These are phyloP conservation scores for Russula brevipes DNA, from an alignment of 768 basidiomycete species.

Conservation along the genomic window DNA sequence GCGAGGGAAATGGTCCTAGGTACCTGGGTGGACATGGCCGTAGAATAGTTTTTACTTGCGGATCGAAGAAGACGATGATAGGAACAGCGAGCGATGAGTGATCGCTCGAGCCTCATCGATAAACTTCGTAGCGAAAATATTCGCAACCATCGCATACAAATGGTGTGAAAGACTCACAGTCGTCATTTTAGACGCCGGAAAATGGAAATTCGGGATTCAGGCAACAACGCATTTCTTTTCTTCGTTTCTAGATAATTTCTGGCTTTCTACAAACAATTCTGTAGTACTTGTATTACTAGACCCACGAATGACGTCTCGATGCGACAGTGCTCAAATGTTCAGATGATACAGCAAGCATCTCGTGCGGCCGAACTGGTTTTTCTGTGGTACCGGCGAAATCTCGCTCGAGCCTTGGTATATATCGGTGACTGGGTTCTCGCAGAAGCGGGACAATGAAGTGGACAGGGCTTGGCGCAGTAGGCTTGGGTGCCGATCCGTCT, in stretches of 20 bases:
- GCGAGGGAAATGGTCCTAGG: constrained; percentile 48
- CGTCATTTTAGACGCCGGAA: too few species aligned
- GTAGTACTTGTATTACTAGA: not conserved
- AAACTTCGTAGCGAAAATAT: not conserved
- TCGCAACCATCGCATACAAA: not conserved
- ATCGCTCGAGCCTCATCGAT: constrained; percentile 1
- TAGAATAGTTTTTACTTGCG: not conserved
- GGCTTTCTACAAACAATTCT: too few species aligned
- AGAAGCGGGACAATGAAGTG: not conserved
- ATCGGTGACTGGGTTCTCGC: not conserved
- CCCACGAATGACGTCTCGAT: constrained; percentile 15
- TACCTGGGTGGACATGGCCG: constrained; percentile 2
- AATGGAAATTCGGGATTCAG: too few species aligned
- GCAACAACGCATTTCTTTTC: too few species aligned
- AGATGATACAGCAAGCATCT: not conserved
- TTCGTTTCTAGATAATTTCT: not conserved
- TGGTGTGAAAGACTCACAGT: too few species aligned
- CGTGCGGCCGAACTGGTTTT: not conserved
- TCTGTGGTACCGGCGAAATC: not conserved
- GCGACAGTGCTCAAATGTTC: not conserved
- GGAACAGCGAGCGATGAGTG: not conserved
- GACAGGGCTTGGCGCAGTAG: not conserved
- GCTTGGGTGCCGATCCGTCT: not conserved
- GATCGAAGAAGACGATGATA: not conserved
- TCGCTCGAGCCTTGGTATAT: not conserved